phyloP scores from a whole-genome alignment of 2,329 filamentous ascomycete species.

The Conoideocrella luteorostrata region DNA sequence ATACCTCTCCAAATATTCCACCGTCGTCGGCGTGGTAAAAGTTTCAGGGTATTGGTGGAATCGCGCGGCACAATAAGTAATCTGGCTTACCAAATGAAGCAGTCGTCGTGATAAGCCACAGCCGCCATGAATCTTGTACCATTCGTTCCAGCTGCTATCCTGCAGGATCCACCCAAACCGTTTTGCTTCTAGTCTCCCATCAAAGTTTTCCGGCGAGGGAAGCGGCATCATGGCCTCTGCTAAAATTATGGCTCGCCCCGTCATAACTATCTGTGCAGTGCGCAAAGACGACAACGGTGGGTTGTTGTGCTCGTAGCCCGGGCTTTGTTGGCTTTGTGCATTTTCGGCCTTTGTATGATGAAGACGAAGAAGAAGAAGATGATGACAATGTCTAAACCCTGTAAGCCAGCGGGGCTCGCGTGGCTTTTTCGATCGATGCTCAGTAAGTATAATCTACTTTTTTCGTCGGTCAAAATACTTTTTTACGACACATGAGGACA shows the following conservation, averaged over 20 bases:
- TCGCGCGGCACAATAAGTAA: conserved; percentile 30
- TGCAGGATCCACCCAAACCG: conserved; percentile 32
- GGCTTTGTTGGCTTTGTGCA: no score
- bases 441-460: conserved; percentile 26
- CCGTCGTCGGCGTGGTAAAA: conserved; percentile 23
- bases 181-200: conserved; percentile 19
- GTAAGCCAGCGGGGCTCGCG: conserved; percentile 28
- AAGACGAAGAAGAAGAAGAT: no score
- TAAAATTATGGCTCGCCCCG: conserved; percentile 30
- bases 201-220: conserved; percentile 18
- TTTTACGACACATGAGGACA: not conserved
- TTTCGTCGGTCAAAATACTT: not conserved
- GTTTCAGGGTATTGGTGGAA: conserved; percentile 25
- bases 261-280: conserved; percentile 25
- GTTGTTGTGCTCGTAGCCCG: no score
- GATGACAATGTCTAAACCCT: conserved; percentile 19
- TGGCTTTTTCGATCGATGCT: conserved; percentile 26
- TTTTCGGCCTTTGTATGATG: no score
- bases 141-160: conserved; percentile 21
- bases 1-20: conserved; percentile 19
- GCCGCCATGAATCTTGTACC: conserved; percentile 31
- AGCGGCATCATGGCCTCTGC: conserved; percentile 31
- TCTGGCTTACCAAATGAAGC: conserved; percentile 28
- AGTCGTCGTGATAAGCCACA: conserved; percentile 34
- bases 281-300: no score